Base-by-base conservation (phyloP, 306 rosid species). In the Vigna hirtella region DNA sequence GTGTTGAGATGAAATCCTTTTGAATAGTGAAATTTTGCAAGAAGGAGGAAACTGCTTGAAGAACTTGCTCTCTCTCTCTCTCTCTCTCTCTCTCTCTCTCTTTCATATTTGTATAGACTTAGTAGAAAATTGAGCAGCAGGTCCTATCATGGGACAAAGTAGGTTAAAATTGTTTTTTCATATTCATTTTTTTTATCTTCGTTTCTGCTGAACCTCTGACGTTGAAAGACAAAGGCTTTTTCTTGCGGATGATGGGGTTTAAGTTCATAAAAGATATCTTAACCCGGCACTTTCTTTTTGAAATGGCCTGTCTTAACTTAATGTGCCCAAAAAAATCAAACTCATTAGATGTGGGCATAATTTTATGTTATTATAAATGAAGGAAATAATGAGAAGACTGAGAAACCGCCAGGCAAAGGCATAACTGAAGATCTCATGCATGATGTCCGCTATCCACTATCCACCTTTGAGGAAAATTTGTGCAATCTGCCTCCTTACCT, bases 291-390 rank as follows among this genome's bases (percentile, higher is more conserved):
- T 12, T 72, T 73, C 55, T 7, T 24, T 51, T 26, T 79, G 28
- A 65, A 72, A 63, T 63, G 67, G 18, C 7, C 15, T 57, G n/a
- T 18, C 65, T 26, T 42, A 34, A 70, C 42, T 26, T 50, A 36
- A 5, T 10, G 13, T 17, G 51, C 20, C 36, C 65, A 34, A 11
- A n/a, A 53, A 53, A 36, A 36, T 52, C 28, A 72, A 50, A 70
- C 11, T 51, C 32, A 53, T 52, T 67, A 51, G 22, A 45, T 69
- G 4, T 28, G 15, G 36, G 12, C 13, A 18, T 68, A 24, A 50
- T 69, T 61, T 74, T 56, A n/a, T 77, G 48, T 49, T 65, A 15
- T 47, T 75, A 16, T 63, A 32, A 45, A 45, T 45, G 79, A 74
- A 45, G 70, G 30, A 28, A 32, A 75, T 45, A 10, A 75, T 18